Evolutionary conservation across 495 filamentous ascomycete species (phyloP), one percentile per base, ranked within the genome.

Genomic region (Lasiosphaeria miniovina): DNA sequence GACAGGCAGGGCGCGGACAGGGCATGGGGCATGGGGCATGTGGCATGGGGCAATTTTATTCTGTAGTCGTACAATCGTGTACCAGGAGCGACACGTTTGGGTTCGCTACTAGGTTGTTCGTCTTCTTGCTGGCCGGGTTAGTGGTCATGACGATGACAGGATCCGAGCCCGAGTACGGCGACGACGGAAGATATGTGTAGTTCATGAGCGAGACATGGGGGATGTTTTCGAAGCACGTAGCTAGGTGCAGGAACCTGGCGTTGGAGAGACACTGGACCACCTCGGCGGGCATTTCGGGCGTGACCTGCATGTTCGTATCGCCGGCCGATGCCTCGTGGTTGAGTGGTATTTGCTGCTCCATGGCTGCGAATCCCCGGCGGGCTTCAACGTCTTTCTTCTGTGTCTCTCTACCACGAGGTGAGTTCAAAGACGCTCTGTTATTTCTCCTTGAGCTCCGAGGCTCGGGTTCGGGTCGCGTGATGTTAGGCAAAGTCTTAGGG

Each of bases 141-240:
- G 90, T 93, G 50, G 92, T 96, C 91, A 96, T 96, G 74, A 96
- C 87, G 63, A 96, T 93, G 56, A 86, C 86, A 24, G 90, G 91
- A 55, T 52, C 9, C 14, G 81, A 76, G 36, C 82, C 67, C 38
- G 84, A 82, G 75, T 86, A 93, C 15, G 91, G 90, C 6, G 90
- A 90, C 0, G 82, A 84, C 15, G 93, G 88, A 55, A 98, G 89
- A 77, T 96, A 98, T 68, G 94, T 97, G 79, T 97, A 98, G 77
- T 96, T 96, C 94, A 98, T 98, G 63, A 98, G 86, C 33, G 90
- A 93, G 70, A 98, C 89, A 76, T 98, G 94, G 14, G 94, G 94
- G 65, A 84, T 83, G 71, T 93, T 85, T 65, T 84, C 80, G 71
- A 82, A 83, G 73, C 87, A 93, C 58, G 94, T 98, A 62, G 94